Percentiles rank a stretch among this genome's conserved stretches.
phyloP scores from a whole-genome alignment of 148 eudicot species.

The Bassia scoparia region DNA sequence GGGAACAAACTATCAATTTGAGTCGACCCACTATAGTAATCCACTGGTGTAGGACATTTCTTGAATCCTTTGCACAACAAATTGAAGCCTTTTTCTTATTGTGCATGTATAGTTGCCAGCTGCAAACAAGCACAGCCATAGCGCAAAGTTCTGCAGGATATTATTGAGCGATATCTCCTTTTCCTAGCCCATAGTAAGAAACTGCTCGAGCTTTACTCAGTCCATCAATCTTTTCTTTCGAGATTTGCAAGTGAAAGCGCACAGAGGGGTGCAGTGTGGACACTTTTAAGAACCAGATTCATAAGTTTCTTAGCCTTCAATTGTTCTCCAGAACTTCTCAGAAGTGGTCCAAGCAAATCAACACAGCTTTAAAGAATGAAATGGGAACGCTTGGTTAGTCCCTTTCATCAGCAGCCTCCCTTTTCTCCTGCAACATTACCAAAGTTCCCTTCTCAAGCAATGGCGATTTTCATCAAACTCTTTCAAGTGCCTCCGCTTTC shows the following conservation, averaged over 20 bases:
- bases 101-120: no score
- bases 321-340: slow-evolving; percentile 51
- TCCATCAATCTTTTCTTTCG: slow-evolving; percentile 78
- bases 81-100: slow-evolving; percentile 78
- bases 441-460: slow-evolving; percentile 92
- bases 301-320: slow-evolving; percentile 58
- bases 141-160: no score
- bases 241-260: slow-evolving; percentile 91
- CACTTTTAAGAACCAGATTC: slow-evolving; percentile 72
- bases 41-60: no score
- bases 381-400: slow-evolving; percentile 64
- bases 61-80: no score
- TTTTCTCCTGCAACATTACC: slow-evolving; percentile 77
- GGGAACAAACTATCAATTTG: no score
- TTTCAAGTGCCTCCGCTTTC: slow-evolving; percentile 81
- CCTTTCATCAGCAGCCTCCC: slow-evolving; percentile 72
- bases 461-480: slow-evolving; percentile 95
- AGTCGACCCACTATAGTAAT: no score
- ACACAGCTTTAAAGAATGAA: slow-evolving; percentile 81
- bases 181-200: slow-evolving; percentile 79
- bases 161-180: no score
- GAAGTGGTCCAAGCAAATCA: slow-evolving; percentile 95
- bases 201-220: slow-evolving; percentile 85
- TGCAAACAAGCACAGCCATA: no score
- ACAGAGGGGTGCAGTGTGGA: slow-evolving; percentile 61